A percentile compares a stretch with the other conserved stretches of the same genome.
Conservation (phyloP, 129 eudicot species). For the Erigeron canadensis region DNA sequence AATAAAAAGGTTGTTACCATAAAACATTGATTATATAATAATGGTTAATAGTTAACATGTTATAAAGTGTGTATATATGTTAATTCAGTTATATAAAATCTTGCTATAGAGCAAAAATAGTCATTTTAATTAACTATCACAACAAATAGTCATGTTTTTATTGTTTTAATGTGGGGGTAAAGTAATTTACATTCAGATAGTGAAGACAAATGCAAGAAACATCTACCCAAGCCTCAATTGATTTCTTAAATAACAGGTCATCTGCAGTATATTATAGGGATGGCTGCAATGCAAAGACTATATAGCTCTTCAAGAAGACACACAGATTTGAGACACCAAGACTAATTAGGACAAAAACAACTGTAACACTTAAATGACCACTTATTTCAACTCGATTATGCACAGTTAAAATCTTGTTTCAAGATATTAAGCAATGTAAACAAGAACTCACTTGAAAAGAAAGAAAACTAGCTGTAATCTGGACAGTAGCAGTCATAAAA, state of each 20-base stretch:
- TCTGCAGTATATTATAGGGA: not conserved
- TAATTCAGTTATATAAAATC: too few relatives aligned
- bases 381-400: constrained; percentile 18
- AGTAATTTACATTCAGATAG: not conserved
- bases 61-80: too few relatives aligned
- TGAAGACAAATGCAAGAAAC: not conserved
- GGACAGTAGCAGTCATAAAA: constrained; percentile 1
- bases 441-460: constrained; percentile 19
- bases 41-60: too few relatives aligned
- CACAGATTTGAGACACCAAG: not conserved
- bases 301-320: not conserved
- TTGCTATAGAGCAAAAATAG: not conserved
- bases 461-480: not conserved
- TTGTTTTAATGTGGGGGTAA: not conserved
- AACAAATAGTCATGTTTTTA: not conserved
- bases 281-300: not conserved
- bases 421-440: constrained; percentile 1
- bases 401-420: constrained; percentile 13
- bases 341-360: not conserved
- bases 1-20: too few relatives aligned
- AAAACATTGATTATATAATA: too few relatives aligned
- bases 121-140: not conserved
- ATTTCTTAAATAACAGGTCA: not conserved
- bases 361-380: constrained; percentile 2
- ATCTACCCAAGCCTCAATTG: not conserved